Conservation (phyloP, 805 yeast species). For the Isabelozyma heimii region DNA sequence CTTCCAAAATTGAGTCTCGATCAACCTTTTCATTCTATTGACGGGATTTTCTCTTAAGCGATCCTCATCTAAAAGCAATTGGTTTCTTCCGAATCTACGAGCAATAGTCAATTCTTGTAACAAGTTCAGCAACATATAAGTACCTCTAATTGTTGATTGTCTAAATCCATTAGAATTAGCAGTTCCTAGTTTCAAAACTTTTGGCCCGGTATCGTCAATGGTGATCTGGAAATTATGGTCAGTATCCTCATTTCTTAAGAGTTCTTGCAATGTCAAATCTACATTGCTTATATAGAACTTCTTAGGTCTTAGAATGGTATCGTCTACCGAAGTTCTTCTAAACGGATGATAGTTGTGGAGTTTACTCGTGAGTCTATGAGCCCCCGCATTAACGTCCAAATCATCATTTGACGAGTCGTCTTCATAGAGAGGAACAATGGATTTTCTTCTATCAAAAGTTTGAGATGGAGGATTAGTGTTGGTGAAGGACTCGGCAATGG, state of each 20-base stretch:
- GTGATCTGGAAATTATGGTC: conserved; percentile 73
- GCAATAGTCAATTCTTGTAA: conserved; percentile 89
- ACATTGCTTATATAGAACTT: conserved; percentile 74
- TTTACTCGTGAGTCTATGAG: conserved; percentile 2
- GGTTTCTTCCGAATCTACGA: conserved; percentile 71
- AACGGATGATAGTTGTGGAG: conserved; percentile 7
- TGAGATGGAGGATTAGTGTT: background rate
- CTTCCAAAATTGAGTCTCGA: conserved; percentile 77
- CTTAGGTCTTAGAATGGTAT: conserved; percentile 27
- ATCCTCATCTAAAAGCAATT: conserved; percentile 77
- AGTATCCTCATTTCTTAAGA: conserved; percentile 78
- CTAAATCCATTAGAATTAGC: conserved; percentile 81
- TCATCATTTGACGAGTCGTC: conserved; percentile 8
- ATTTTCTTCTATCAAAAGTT: conserved; percentile 13
- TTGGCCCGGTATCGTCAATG: conserved; percentile 31
- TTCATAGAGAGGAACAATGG: conserved; percentile 28
- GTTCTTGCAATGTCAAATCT: conserved; percentile 64
- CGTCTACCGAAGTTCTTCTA: conserved; percentile 34
- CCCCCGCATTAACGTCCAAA: conserved; percentile 4
- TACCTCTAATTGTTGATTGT: conserved; percentile 74
- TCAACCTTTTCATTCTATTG: conserved; percentile 66
- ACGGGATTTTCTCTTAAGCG: conserved; percentile 88
- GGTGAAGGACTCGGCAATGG: background rate
- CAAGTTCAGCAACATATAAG: conserved; percentile 83
- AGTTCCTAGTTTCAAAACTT: conserved; percentile 44